Conservation (phyloP, 768 basidiomycete genomes). For the Russula sp. region DNA sequence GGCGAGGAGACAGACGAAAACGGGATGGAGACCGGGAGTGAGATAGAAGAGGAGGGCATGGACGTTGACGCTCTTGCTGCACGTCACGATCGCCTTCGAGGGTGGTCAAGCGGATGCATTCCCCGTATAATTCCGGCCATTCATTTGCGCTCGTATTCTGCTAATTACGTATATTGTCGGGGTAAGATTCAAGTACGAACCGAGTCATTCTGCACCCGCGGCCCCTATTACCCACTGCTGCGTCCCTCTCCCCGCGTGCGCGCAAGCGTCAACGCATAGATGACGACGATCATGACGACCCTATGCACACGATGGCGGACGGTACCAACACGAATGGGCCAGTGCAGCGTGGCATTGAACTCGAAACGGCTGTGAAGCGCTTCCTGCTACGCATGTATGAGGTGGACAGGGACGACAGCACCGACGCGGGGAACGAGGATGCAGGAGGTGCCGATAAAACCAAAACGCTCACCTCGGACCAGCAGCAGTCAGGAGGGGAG, state of each 20-base stretch:
- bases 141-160: neutral
- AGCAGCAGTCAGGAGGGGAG: neutral
- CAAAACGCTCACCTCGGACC: neutral
- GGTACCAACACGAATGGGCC: neutral
- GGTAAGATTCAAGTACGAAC: constrained; percentile 31
- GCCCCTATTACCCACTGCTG: neutral
- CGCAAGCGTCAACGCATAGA: constrained; percentile 24
- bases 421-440: neutral
- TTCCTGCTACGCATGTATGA: constrained; percentile 27
- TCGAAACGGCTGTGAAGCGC: constrained; percentile 30
- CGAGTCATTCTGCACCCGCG: constrained; percentile 27
- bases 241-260: constrained; percentile 6
- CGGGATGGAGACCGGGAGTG: constrained; percentile 6
- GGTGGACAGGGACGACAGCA: constrained; percentile 10
- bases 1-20: constrained; percentile 4
- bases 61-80: constrained; percentile 19
- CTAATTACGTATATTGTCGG: neutral
- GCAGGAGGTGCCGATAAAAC: neutral
- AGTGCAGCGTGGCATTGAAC: constrained; percentile 26
- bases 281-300: neutral
- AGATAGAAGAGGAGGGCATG: constrained; percentile 7
- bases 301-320: neutral
- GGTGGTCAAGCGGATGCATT: constrained; percentile 12
- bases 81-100: constrained; percentile 22
- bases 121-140: constrained; percentile 1